Evolutionary conservation across 164 flowering plant species (phyloP), one percentile per base, ranked within the genome.

Genomic region (Magnolia kwangsiensis): DNA sequence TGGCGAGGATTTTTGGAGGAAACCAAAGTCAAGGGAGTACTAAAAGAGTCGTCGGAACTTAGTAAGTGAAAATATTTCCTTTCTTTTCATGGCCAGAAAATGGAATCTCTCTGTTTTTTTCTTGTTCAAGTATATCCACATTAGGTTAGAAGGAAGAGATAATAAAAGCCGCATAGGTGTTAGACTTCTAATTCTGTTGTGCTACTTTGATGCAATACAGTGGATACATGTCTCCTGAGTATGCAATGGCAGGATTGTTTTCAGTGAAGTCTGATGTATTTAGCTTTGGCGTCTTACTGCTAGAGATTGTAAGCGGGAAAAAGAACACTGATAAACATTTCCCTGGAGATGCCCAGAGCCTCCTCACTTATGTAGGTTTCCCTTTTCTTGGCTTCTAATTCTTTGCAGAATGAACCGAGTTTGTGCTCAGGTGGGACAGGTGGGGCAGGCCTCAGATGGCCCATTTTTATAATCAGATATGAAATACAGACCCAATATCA

Each of bases 1-100:
- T 80, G 79, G 86, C 86, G 31, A 78, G 80, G 69, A 74, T 75
- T 7, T 78, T 80, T 65, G 67, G 73, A 45, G 78, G 75, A 55
- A 73, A 80, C 9, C 80, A 81, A 23, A 29, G 20, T 59, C 24
- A 67, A 24, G 80, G 77, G 6, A 80, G 68, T 70, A 85, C 82
- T 1, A 78, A n/a, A 8, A 79, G 81, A 68, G 68, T 81, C 4
- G 80, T 77, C 3, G 87, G 85, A 73, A 81, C 85, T 59, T 74
- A 63, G 87, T n/a, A n/a, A n/a, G n/a, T 81, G 69, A 76, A 81
- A 1, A n/a, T 69, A 31, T 67, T n/a, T 4, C 9, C 4, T 31
- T 31, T 31, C 37, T 31, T 31, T 31, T 31, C 37, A 31, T 31
- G 2, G 37, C 37, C 37, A 23, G 37, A 31, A 31, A 31, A 31